Conservation (phyloP, 2,329 filamentous ascomycete genomes). For the Neopestalotiopsis rosae region DNA sequence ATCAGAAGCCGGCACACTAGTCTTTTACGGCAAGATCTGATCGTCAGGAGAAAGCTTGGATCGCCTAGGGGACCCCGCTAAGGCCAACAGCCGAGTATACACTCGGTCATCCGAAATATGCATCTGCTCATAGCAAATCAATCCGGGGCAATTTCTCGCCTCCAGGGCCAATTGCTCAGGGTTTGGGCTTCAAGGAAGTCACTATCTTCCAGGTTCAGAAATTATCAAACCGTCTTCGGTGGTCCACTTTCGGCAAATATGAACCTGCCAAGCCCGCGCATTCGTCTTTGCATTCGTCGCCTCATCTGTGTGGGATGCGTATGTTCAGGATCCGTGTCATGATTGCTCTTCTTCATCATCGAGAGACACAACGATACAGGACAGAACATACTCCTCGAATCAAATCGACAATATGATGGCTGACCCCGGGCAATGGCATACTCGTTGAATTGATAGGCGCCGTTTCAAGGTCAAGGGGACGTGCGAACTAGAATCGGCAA, state of each 20-base stretch:
- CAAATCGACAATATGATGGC: not conserved
- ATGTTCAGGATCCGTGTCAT: not conserved
- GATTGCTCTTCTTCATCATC: not conserved
- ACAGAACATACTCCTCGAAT: not conserved
- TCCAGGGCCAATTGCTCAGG: not conserved
- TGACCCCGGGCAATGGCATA: not conserved
- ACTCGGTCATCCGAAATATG: not conserved
- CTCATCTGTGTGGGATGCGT: not conserved
- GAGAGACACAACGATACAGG: not conserved
- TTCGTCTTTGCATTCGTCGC: not conserved
- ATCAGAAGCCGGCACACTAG: not conserved
- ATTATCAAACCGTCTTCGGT: not conserved
- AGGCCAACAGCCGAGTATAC: not conserved
- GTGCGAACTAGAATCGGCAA: not conserved
- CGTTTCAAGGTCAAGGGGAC: not conserved
- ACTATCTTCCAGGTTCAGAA: not conserved
- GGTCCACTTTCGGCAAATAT: not conserved
- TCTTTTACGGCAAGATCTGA: not conserved
- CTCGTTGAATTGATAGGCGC: not conserved
- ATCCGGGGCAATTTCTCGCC: constrained; percentile 1
- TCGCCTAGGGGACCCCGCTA: not conserved
- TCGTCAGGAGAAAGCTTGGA: not conserved
- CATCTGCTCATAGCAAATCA: constrained; percentile 1
- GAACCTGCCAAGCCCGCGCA: not conserved
- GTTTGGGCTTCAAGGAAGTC: not conserved